A percentile compares a stretch with the other conserved stretches of the same genome.
phyloP scores from a whole-genome alignment of 768 basidiomycete genomes.

The Tephrocybe sp. region DNA sequence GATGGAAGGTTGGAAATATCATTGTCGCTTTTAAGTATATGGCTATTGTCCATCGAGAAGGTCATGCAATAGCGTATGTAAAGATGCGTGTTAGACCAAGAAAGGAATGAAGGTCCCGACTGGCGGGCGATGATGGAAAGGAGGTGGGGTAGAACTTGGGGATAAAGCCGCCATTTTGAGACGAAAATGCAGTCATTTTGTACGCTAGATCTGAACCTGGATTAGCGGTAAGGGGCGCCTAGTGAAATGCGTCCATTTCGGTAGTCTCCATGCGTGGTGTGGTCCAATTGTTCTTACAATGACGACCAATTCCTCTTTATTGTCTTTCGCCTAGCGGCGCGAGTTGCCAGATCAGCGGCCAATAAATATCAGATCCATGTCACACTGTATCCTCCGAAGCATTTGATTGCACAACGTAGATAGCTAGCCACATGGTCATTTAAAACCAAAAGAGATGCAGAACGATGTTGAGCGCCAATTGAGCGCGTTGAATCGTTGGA shows the following conservation, averaged over 20 bases:
- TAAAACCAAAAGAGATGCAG: neutral
- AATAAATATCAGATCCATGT: conserved; percentile 13
- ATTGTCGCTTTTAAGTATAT: neutral
- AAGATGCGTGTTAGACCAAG: conserved; percentile 17
- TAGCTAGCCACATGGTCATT: neutral
- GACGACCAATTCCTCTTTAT: conserved; percentile 31
- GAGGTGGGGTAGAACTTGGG: conserved; percentile 16
- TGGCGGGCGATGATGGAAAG: conserved; percentile 17
- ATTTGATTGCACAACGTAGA: neutral
- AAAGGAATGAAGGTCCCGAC: conserved; percentile 31
- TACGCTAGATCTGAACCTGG: conserved; percentile 16
- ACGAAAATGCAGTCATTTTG: conserved; percentile 8
- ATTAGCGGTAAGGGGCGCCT: conserved; percentile 16
- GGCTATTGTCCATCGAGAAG: conserved; percentile 31
- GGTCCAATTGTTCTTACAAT: conserved; percentile 34
- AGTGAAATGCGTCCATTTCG: conserved; percentile 5
- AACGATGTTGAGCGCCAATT: too few species aligned
- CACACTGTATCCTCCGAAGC: neutral
- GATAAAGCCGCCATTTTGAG: conserved; percentile 14
- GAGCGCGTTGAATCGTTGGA: too few species aligned
- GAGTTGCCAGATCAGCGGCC: conserved; percentile 5
- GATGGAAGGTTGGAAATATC: conserved; percentile 18
- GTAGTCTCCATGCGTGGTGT: conserved; percentile 12
- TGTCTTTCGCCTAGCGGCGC: conserved; percentile 33
- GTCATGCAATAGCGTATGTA: conserved; percentile 16